Percentiles rank a stretch among this genome's conserved stretches.
Conservation (phyloP, 345 rosid genomes). For the Boechera retrofracta region DNA sequence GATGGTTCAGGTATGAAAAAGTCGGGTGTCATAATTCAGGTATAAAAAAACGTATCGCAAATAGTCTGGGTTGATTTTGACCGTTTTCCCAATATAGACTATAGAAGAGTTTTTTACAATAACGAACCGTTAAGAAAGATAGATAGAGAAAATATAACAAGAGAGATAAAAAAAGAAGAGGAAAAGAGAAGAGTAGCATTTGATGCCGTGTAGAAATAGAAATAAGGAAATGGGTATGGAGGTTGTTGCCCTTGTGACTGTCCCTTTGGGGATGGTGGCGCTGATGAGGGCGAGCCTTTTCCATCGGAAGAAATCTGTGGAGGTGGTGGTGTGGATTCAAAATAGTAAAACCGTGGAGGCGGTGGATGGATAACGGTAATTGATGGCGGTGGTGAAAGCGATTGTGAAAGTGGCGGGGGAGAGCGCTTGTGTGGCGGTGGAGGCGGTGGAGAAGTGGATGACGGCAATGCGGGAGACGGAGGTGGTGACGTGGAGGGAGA, state of each 20-base stretch:
- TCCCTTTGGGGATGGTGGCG: conserved; percentile 33
- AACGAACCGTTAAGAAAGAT: conserved; percentile 7
- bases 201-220: conserved; percentile 43
- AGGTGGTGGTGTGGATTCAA: conserved; percentile 42
- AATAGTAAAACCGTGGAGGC: conserved; percentile 46
- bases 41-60: too few relatives aligned
- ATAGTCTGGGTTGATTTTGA: too few relatives aligned
- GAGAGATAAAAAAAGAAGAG: conserved; percentile 18
- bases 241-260: conserved; percentile 41
- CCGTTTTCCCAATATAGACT: neutral
- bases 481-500: conserved; percentile 32
- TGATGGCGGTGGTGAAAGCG: conserved; percentile 18
- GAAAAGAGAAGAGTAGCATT: conserved; percentile 28
- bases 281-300: conserved; percentile 33
- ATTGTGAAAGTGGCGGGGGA: conserved; percentile 13
- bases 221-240: conserved; percentile 45
- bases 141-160: conserved; percentile 29
- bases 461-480: conserved; percentile 26
- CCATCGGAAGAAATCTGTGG: conserved; percentile 35
- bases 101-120: conserved; percentile 11
- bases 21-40: too few relatives aligned
- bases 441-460: conserved; percentile 31
- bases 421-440: conserved; percentile 28
- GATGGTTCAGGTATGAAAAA: too few relatives aligned
- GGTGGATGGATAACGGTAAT: conserved; percentile 44